Evolutionary conservation across 106 monocot genomes (phyloP).

Genomic region (Platanthera guangdongensis): DNA sequence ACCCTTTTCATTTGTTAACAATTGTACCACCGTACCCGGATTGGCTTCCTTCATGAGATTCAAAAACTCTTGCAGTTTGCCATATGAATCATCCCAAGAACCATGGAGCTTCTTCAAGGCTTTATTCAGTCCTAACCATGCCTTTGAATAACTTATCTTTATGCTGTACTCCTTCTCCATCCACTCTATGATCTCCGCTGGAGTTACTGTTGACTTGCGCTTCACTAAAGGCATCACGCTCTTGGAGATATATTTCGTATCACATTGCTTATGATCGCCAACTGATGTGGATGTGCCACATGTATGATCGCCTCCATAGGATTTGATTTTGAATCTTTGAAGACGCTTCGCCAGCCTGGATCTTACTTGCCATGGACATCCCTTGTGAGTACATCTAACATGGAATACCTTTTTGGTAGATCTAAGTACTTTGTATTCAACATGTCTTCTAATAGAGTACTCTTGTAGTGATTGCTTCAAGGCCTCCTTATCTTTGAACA

Average conservation of each 20-base stretch:
- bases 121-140: constrained; percentile 2
- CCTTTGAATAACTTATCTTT: constrained; percentile 7
- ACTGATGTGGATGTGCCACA: not conserved
- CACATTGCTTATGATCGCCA: constrained; percentile 7
- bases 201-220: constrained; percentile 2
- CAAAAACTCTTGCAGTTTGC: not conserved
- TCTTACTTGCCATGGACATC: constrained; percentile 6
- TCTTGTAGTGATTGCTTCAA: constrained; percentile 8
- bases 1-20: constrained; percentile 2
- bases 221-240: not conserved
- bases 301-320: not conserved
- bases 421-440: not conserved
- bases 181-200: constrained; percentile 1
- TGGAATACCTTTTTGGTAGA: not conserved
- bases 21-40: not conserved
- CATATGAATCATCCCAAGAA: constrained; percentile 4
- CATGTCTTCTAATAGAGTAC: constrained; percentile 9
- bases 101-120: constrained; percentile 8
- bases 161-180: constrained; percentile 1
- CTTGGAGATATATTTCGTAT: not conserved
- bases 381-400: constrained; percentile 4
- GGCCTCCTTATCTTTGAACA: constrained; percentile 6
- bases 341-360: not conserved
- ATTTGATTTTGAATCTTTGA: constrained; percentile 7
- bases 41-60: not conserved